Evolutionary conservation across 2,329 filamentous ascomycete species (phyloP).

Genomic region (Cucurbitaria berberidis): DNA sequence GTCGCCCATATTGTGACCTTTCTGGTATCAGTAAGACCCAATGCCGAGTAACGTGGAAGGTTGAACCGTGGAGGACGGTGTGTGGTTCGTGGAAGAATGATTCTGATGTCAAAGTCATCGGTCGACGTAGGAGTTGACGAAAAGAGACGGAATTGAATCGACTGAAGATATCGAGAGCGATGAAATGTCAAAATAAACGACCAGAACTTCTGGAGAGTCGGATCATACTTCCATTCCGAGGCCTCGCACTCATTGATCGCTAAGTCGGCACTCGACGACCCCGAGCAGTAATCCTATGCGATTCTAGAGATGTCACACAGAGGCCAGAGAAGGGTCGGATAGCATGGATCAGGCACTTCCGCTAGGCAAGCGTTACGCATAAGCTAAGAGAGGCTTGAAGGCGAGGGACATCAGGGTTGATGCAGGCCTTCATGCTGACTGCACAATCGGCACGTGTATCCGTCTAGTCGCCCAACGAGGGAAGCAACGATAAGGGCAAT

Average conservation of each 20-base stretch:
- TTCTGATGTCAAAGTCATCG: not conserved
- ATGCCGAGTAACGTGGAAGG: not conserved
- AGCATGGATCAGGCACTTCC: not conserved
- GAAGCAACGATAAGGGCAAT: too few species aligned
- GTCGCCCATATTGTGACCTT: slow-evolving; percentile 12
- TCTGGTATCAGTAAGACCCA: slow-evolving; percentile 8
- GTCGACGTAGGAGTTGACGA: not conserved
- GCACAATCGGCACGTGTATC: not conserved
- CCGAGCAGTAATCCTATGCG: slow-evolving; percentile 2
- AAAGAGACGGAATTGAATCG: not conserved
- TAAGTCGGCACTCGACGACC: not conserved
- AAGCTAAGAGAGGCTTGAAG: not conserved
- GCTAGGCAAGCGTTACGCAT: not conserved
- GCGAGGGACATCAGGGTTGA: not conserved
- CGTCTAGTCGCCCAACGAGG: too few species aligned
- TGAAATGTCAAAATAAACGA: not conserved
- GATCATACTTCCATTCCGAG: slow-evolving; percentile 13
- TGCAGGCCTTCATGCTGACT: not conserved
- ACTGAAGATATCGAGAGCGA: not conserved
- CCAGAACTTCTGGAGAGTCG: not conserved
- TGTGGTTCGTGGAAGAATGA: slow-evolving; percentile 11
- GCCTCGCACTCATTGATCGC: not conserved
- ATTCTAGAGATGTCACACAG: slow-evolving; percentile 9
- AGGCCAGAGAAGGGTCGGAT: not conserved
- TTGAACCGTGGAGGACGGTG: not conserved